These are phyloP conservation scores for Globisporangium canariense DNA, from an alignment of 352 stramenopile genomes.

Conservation along the genomic window DNA sequence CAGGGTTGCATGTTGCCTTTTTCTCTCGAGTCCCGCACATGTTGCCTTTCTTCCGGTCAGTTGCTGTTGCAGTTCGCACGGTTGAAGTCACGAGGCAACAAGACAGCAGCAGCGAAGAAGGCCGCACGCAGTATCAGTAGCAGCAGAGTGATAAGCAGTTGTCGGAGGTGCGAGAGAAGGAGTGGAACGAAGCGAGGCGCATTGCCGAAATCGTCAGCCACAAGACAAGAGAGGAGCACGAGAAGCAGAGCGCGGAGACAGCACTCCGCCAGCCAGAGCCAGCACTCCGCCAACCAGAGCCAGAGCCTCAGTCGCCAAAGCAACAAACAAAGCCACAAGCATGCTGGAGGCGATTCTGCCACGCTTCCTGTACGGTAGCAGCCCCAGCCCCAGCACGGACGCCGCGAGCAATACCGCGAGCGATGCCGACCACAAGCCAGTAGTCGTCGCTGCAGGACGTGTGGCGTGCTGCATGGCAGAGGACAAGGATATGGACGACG, in stretches of 20 bases:
- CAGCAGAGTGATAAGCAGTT: no score
- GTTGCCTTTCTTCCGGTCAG: no score
- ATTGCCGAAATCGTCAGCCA: neutral
- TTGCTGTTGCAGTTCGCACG: neutral
- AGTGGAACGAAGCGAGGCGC: neutral
- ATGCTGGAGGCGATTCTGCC: slow-evolving; percentile 16
- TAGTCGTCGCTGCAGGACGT: neutral
- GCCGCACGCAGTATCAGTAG: no score
- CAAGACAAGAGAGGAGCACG: neutral
- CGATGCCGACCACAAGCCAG: neutral
- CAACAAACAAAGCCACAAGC: neutral
- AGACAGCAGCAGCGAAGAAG: no score
- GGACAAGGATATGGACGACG: slow-evolving; percentile 4
- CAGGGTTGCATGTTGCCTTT: slow-evolving; percentile 1
- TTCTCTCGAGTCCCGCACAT: neutral
- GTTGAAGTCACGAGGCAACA: neutral
- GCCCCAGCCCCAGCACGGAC: neutral
- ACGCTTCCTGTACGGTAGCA: slow-evolving; percentile 8
- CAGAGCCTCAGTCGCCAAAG: no score
- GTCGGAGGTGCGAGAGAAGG: no score
- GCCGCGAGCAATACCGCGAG: neutral
- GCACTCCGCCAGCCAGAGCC: neutral
- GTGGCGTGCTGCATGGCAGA: neutral
- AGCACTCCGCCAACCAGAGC: neutral
- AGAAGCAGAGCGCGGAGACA: neutral